Evolutionary conservation across 2,329 filamentous ascomycete genomes (phyloP), one percentile per base, ranked within the genome.

Genomic region (Simplicillium aogashimaense): DNA sequence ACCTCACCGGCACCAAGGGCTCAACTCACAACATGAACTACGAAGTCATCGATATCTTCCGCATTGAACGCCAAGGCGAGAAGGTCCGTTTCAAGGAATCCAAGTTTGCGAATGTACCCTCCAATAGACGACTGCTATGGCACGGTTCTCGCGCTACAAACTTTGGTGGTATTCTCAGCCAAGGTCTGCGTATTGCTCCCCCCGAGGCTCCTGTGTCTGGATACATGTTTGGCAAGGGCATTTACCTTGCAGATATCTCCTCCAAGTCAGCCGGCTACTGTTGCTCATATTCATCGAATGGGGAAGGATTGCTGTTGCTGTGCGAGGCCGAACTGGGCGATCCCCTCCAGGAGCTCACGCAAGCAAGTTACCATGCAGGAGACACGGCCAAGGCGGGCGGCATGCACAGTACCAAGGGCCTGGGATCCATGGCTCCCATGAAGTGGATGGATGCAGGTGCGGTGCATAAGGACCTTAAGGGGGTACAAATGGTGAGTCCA

Each of bases 191-290:
- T n/a, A 94, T 94, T 48, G 88, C 88, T 7, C 88, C 88, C 0
- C 82, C 83, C 0, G 82, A 94, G 58, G 87, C 87, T 0, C 88
- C 86, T 0, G 79, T 79, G 0, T 74, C 70, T 4, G 86, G 86
- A 2, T 88, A 90, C 65, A 90, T 90, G 83, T 94, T 94, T 49
- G 87, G 83, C 42, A 94, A 94, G 59, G 87, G 87, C 35, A 83
- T 94, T 36, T 94, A 94, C 55, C 73, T 94, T 2, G 86, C 86
- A 3, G 86, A 94, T 52, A 88, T 88, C 71, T 83, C 78, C 0
- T 83, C 76, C 55, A 94, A 94, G 62, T 87, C 82, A 2, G 86
- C 86, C 13, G 77, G 77, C 50, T 94, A 94, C 63, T 92, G 86
- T 56, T 72, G 60, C 39, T 56, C 76, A 0, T 56, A 62, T 47